phyloP scores from a whole-genome alignment of 1,284 basidiomycete species.

The Heliocybe sulcata region DNA sequence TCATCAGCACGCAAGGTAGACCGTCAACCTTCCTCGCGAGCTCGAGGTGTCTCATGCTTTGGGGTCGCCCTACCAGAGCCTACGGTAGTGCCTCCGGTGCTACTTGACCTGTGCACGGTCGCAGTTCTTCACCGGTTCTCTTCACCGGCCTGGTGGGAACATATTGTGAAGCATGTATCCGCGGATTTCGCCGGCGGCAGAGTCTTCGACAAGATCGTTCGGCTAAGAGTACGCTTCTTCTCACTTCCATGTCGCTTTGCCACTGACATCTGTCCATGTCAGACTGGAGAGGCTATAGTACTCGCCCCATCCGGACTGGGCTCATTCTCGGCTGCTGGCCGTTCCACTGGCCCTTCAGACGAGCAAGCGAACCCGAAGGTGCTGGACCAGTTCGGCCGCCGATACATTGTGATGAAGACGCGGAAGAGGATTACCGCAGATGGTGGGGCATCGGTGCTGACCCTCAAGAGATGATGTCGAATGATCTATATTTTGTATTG shows the following conservation, averaged over 20 bases:
- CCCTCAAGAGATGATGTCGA: slow-evolving; percentile 17
- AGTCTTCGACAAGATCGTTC: slow-evolving; percentile 61
- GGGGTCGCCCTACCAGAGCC: no score
- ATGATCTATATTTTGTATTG: background rate
- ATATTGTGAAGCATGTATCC: slow-evolving; percentile 58
- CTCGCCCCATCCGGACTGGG: slow-evolving; percentile 55
- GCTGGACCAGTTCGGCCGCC: slow-evolving; percentile 37
- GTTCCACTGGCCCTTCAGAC: background rate
- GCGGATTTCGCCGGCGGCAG: slow-evolving; percentile 49
- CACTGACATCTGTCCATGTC: background rate
- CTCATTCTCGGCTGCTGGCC: slow-evolving; percentile 14
- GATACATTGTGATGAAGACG: slow-evolving; percentile 51
- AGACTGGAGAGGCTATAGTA: slow-evolving; percentile 64
- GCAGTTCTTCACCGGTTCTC: slow-evolving; percentile 66
- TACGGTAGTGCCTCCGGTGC: slow-evolving; percentile 58
- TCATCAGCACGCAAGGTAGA: slow-evolving; percentile 22
- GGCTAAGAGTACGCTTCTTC: slow-evolving; percentile 39
- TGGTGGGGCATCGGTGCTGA: slow-evolving; percentile 56
- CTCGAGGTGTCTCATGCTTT: no score
- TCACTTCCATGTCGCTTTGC: background rate
- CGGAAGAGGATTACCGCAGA: slow-evolving; percentile 52
- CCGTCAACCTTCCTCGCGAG: no score
- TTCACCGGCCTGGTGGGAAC: slow-evolving; percentile 67
- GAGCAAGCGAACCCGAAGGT: slow-evolving; percentile 12
- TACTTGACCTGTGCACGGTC: slow-evolving; percentile 62